Evolutionary conservation across 1,284 basidiomycete genomes (phyloP), one percentile per base, ranked within the genome.

Genomic region (Trametes versicolor): DNA sequence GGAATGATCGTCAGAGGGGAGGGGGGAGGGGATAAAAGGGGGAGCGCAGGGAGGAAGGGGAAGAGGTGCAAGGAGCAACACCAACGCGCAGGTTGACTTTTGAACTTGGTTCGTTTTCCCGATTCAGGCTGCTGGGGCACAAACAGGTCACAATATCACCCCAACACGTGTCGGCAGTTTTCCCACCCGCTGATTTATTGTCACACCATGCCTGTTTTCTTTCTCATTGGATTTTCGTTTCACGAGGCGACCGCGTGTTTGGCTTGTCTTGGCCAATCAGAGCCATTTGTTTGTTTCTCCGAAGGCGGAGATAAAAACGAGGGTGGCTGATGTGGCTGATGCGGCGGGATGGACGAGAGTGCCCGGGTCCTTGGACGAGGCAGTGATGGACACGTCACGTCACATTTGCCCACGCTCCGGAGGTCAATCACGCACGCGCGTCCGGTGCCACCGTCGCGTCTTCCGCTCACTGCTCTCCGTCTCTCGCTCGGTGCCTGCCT

Each of bases 71-170:
- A 64, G 64, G 56, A 56, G 62, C 53, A 60, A 34, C 29, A 13
- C 23, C 34, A 60, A 55, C 63, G 55, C 55, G 57, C 65, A 59
- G 60, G 69, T 69, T 67, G 61, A 65, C 62, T 72, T 73, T 73
- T 72, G 60, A 71, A 71, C 72, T 70, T 66, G 68, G 71, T 72
- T 70, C 63, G 70, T 61, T 58, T 68, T 71, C 57, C 67, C 66
- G 54, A 56, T 64, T 60, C 41, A 34, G 65, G 66, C 34, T 68
- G 37, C 39, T 47, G 62, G 59, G 54, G 62, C 25, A 57, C 71
- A 73, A 73, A 73, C 63, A 72, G 54, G 59, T 63, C 65, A 66
- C 64, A 73, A 73, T 68, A 70, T 61, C 27, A 66, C 68, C 67
- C 72, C 53, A 27, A 71, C 72, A 73, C 72, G 72, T 73, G 72